Evolutionary conservation across 805 yeast genomes (phyloP).

Genomic region (Grigorovia yakushimaensis): DNA sequence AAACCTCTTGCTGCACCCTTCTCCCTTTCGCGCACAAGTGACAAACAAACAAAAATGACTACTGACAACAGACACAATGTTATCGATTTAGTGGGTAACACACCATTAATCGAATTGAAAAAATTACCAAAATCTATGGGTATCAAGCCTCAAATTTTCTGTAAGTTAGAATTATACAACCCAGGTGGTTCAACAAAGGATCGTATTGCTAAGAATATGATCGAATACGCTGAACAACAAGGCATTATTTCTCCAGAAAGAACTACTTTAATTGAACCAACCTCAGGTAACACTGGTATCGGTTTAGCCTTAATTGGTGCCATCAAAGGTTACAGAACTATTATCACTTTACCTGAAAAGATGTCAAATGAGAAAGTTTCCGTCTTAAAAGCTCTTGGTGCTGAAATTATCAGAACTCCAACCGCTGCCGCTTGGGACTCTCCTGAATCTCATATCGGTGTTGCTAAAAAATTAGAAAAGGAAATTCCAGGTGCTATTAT

Average conservation of each 20-base stretch:
- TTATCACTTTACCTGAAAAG: constrained; percentile 82
- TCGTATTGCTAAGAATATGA: constrained; percentile 80
- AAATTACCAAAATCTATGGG: constrained; percentile 69
- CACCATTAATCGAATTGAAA: constrained; percentile 69
- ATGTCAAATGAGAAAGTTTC: constrained; percentile 88
- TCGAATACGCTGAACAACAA: constrained; percentile 68
- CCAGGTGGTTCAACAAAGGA: constrained; percentile 89
- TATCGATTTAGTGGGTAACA: constrained; percentile 74
- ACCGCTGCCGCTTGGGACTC: constrained; percentile 91
- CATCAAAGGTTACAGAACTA: constrained; percentile 75
- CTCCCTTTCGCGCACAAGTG: neutral
- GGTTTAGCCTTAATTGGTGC: constrained; percentile 85
- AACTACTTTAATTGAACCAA: constrained; percentile 76
- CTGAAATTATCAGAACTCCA: constrained; percentile 84
- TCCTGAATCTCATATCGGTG: constrained; percentile 86
- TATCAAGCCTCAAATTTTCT: constrained; percentile 59
- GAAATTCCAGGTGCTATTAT: constrained; percentile 81
- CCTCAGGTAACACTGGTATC: constrained; percentile 87
- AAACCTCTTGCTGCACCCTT: too few relatives aligned
- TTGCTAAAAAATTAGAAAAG: constrained; percentile 66
- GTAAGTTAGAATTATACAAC: constrained; percentile 74
- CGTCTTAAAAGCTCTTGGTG: constrained; percentile 80
- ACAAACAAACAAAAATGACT: neutral
- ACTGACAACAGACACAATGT: constrained; percentile 34
- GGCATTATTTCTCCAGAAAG: constrained; percentile 75